Conservation (phyloP, 2,329 filamentous ascomycete genomes). For the Acephala macrosclerotiorum region DNA sequence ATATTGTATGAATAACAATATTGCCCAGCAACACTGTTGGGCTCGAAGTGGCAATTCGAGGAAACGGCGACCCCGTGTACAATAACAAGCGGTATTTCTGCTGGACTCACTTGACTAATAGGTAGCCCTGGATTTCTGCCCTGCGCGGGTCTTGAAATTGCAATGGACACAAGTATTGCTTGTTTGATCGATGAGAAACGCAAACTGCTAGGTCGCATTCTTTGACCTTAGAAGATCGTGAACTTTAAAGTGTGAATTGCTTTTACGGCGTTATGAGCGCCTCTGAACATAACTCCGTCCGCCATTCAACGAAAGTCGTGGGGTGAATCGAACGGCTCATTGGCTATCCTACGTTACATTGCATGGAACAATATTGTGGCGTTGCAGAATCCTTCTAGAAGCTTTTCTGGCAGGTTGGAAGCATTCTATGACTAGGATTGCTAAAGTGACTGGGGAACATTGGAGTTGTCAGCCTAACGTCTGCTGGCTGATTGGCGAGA, state of each 20-base stretch:
- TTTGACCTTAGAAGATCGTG: conserved; percentile 5
- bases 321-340: not conserved
- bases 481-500: not conserved
- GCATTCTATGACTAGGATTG: conserved; percentile 6
- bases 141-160: not conserved
- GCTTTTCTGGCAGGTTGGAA: conserved; percentile 5
- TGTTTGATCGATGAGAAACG: not conserved
- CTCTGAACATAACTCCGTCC: not conserved
- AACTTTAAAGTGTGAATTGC: not conserved
- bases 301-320: conserved; percentile 1
- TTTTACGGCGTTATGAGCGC: conserved; percentile 7
- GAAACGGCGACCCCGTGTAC: not conserved
- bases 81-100: not conserved
- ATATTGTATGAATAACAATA: no score
- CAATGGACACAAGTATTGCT: not conserved
- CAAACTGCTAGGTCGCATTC: not conserved
- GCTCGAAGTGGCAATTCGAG: not conserved
- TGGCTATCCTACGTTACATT: no score
- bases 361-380: not conserved
- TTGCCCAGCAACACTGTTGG: not conserved
- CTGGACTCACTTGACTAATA: conserved; percentile 2
- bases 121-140: not conserved
- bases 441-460: not conserved
- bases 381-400: conserved; percentile 20
- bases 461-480: not conserved